Evolutionary conservation across 768 basidiomycete genomes (phyloP).

Genomic region (Hortiboletus campestris): DNA sequence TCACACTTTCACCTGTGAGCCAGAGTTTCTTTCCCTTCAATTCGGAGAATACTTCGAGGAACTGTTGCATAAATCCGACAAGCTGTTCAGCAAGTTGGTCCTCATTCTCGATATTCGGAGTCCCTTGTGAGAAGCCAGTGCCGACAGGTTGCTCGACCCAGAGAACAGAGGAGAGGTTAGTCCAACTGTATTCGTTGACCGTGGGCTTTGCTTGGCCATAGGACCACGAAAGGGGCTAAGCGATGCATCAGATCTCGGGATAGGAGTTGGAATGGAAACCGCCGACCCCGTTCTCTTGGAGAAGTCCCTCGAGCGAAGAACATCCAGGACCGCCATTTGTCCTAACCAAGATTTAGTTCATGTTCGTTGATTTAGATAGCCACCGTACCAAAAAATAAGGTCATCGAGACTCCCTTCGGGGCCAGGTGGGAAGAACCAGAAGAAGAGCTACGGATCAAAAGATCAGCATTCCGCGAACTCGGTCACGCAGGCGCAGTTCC

Average conservation of each 20-base stretch:
- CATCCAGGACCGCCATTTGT: constrained; percentile 83
- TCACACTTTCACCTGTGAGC: constrained; percentile 71
- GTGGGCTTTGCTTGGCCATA: constrained; percentile 63
- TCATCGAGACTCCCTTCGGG: constrained; percentile 70
- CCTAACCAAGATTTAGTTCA: constrained; percentile 37
- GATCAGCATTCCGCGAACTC: neutral
- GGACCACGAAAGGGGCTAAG: constrained; percentile 66
- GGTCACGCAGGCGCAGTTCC: no score
- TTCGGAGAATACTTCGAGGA: constrained; percentile 71
- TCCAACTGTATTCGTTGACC: constrained; percentile 71
- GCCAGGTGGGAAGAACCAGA: constrained; percentile 84
- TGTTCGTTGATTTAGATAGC: neutral
- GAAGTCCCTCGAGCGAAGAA: constrained; percentile 65
- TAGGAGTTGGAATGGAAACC: constrained; percentile 9
- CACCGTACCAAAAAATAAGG: constrained; percentile 64
- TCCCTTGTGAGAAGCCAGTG: constrained; percentile 73
- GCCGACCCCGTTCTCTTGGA: constrained; percentile 74
- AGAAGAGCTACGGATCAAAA: constrained; percentile 55
- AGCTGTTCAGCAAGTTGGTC: constrained; percentile 55
- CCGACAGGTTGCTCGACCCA: constrained; percentile 82
- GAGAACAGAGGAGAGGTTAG: constrained; percentile 70
- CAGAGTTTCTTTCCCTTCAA: constrained; percentile 71
- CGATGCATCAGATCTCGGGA: constrained; percentile 10
- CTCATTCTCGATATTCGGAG: constrained; percentile 59
- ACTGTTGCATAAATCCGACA: constrained; percentile 66